Evolutionary conservation across 768 basidiomycete genomes (phyloP), one percentile per base, ranked within the genome.

Genomic region (Suillus discolor): DNA sequence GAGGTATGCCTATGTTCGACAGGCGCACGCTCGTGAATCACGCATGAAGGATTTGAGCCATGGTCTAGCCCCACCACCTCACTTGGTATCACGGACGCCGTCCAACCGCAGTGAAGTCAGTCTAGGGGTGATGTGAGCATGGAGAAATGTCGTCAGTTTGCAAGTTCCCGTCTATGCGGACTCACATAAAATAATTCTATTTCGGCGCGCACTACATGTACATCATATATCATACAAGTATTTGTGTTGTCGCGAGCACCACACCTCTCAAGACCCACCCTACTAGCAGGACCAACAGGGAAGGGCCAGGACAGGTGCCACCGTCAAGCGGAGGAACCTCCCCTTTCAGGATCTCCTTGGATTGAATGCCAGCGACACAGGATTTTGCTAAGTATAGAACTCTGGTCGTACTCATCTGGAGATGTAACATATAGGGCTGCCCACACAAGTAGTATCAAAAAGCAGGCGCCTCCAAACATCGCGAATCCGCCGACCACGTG

Each of bases 1-100:
- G 72, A 87, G 92, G 4, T 91, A 93, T 65, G 92, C 95, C 0
- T 96, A 94, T 71, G 87, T 93, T 31, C 86, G 94, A 53, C 90
- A 93, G 74, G 93, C 92, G 0, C 85, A 92, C 72, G 86, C 86
- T 16, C 83, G 84, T 42, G 90, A 93, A 67, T 78, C 69, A 7
- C 75, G 77, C n/a, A 51, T 68, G 0, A 74, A 73, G 62, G 82
- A 82, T n/a, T 65, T 74, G 12, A 36, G 64, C 15, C 75, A 78
- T 55, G 74, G 77, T 31, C 76, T 82, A 47, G 61, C 67, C 9
- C 78, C 78, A 34, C 83, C 81, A 6, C 69, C 70, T 3, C 64
- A 75, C 0, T 68, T 71, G 16, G 65, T 69, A 61, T 74, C 80
- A 18, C 75, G 82, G 18, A 79, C 80, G 44, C 81, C 82, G 16